Evolutionary conservation across 768 basidiomycete species (phyloP).

Genomic region (Kwoniella botswanensis): DNA sequence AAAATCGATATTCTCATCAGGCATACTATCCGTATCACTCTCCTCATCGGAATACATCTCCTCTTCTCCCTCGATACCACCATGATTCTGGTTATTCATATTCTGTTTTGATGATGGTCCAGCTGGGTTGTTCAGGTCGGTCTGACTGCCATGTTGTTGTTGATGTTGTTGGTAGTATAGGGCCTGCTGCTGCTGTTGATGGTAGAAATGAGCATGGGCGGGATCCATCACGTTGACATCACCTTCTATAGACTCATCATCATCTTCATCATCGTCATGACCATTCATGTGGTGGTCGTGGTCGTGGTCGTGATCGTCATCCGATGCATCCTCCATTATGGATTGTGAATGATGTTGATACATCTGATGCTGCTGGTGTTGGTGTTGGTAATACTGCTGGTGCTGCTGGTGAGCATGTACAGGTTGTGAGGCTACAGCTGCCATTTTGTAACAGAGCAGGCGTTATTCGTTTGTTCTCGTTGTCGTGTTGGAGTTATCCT

Average conservation of each 20-base stretch:
- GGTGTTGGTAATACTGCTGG: constrained; percentile 10
- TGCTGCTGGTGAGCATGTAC: constrained; percentile 7
- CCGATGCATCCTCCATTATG: constrained; percentile 80
- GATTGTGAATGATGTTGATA: constrained; percentile 63
- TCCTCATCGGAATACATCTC: constrained; percentile 49
- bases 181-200: constrained; percentile 48
- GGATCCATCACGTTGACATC: constrained; percentile 39
- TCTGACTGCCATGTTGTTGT: constrained; percentile 22
- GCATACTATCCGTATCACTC: constrained; percentile 51
- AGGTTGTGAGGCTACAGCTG: constrained; percentile 27
- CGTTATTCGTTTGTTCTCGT: constrained; percentile 6
- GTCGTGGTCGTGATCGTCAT: constrained; percentile 64
- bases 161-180: constrained; percentile 49
- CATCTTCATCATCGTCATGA: constrained; percentile 13
- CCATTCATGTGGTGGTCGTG: constrained; percentile 62
- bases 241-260: constrained; percentile 68
- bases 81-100: constrained; percentile 5
- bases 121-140: background rate
- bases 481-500: background rate
- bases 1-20: constrained; percentile 59
- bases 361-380: constrained; percentile 17
- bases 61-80: constrained; percentile 40
- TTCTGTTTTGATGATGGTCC: constrained; percentile 13
- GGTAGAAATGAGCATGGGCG: constrained; percentile 58
- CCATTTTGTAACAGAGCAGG: constrained; percentile 9